Percentiles rank a stretch among this genome's conserved stretches.
Conservation (phyloP, 2,329 filamentous ascomycete genomes). For the Dactylella cylindrospora region DNA sequence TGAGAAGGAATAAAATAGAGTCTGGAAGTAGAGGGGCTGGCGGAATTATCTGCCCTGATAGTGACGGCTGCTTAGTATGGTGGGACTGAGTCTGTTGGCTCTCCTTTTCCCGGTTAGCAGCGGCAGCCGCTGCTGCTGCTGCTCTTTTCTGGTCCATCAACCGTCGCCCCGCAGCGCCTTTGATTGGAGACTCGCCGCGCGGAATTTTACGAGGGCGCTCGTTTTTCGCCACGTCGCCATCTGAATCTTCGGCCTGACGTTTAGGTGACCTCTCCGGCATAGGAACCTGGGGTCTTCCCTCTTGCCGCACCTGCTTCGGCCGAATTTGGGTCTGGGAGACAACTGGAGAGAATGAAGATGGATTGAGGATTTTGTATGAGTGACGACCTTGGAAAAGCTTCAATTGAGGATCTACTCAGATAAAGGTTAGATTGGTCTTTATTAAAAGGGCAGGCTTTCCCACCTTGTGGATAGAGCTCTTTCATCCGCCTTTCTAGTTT, state of each 20-base stretch:
- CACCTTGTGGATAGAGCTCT: conserved; percentile 88
- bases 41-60: conserved; percentile 43
- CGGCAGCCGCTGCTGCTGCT: conserved; percentile 61
- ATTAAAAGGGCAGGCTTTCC: conserved; percentile 4
- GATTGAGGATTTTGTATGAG: conserved; percentile 48
- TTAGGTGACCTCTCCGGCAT: conserved; percentile 58
- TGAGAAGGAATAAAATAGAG: conserved; percentile 63
- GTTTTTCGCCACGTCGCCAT: conserved; percentile 61
- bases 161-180: conserved; percentile 81
- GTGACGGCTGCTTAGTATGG: conserved; percentile 28
- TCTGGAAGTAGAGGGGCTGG: conserved; percentile 71
- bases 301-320: conserved; percentile 55
- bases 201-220: conserved; percentile 81
- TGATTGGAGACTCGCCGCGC: conserved; percentile 88
- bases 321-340: conserved; percentile 46
- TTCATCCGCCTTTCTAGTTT: conserved; percentile 91
- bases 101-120: conserved; percentile 49
- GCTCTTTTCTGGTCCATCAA: conserved; percentile 70
- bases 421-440: background rate
- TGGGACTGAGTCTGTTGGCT: conserved; percentile 21
- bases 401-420: conserved; percentile 45
- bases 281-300: conserved; percentile 15
- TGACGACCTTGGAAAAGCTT: conserved; percentile 48
- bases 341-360: conserved; percentile 47
- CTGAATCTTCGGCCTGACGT: conserved; percentile 55